Evolutionary conservation across 306 rosid species (phyloP).

Genomic region (Canavalia gladiata): DNA sequence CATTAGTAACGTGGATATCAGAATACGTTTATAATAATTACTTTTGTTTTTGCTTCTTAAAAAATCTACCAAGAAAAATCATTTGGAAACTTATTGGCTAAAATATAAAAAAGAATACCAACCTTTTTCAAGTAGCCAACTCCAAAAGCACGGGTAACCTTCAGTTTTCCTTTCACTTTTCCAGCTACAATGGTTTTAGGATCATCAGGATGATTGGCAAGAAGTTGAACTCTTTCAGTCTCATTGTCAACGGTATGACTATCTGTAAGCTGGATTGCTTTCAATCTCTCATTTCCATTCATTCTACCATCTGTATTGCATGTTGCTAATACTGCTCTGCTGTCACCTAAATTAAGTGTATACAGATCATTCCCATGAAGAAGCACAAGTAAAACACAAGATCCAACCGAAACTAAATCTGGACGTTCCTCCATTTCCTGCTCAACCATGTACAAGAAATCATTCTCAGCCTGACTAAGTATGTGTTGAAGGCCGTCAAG

Average conservation of each 20-base stretch:
- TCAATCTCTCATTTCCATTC: conserved; percentile 58
- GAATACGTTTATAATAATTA: not conserved
- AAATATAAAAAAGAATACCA: conserved; percentile 17
- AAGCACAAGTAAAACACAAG: conserved; percentile 91
- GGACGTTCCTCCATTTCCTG: conserved; percentile 99
- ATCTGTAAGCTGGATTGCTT: conserved; percentile 87
- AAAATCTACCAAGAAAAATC: conserved; percentile 26
- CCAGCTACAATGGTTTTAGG: conserved; percentile 74
- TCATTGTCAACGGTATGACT: conserved; percentile 88
- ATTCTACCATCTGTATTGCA: conserved; percentile 35
- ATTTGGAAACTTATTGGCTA: conserved; percentile 31
- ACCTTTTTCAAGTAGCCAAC: conserved; percentile 99
- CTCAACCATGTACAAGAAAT: conserved; percentile 95
- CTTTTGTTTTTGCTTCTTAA: not conserved
- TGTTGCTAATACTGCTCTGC: conserved; percentile 90
- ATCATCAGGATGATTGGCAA: conserved; percentile 83
- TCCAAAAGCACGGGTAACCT: conserved; percentile 97
- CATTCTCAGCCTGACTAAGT: conserved; percentile 85
- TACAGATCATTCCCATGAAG: conserved; percentile 89
- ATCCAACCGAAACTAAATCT: conserved; percentile 95
- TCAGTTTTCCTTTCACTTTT: conserved; percentile 93
- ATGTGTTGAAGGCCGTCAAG: conserved; percentile 86
- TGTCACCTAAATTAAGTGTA: conserved; percentile 91
- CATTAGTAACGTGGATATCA: conserved; percentile 25
- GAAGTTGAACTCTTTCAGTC: conserved; percentile 71